phyloP scores from a whole-genome alignment of 345 rosid species.

The Noccaea caerulescens region DNA sequence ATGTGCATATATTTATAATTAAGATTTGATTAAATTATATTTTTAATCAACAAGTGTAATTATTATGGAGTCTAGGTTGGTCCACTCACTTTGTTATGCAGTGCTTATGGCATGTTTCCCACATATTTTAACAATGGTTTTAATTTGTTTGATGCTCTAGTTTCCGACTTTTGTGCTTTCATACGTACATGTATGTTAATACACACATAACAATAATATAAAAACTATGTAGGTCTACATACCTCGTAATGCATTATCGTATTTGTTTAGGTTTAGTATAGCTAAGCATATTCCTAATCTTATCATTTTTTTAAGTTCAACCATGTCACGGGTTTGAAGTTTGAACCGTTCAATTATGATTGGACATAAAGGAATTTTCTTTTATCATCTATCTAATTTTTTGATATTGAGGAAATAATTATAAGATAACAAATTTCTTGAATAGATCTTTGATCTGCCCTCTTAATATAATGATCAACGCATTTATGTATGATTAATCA shows the following conservation, averaged over 20 bases:
- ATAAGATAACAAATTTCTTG: slow-evolving; percentile 28
- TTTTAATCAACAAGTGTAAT: slow-evolving; percentile 18
- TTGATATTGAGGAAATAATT: slow-evolving; percentile 26
- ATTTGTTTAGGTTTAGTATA: slow-evolving; percentile 25
- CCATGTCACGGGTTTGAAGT: slow-evolving; percentile 45
- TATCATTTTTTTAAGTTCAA: slow-evolving; percentile 9
- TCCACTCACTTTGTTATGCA: slow-evolving; percentile 43
- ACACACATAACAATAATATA: slow-evolving; percentile 26
- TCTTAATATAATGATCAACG: slow-evolving; percentile 39
- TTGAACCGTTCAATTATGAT: slow-evolving; percentile 44
- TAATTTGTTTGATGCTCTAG: slow-evolving; percentile 12
- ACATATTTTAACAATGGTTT: slow-evolving; percentile 24
- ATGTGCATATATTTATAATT: slow-evolving; percentile 43
- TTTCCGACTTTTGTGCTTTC: slow-evolving; percentile 26
- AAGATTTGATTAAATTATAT: slow-evolving; percentile 4
- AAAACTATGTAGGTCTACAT: slow-evolving; percentile 34
- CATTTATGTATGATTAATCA: slow-evolving; percentile 37
- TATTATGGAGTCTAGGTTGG: slow-evolving; percentile 44
- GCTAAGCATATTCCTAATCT: slow-evolving; percentile 41
- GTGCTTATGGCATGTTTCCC: slow-evolving; percentile 39
- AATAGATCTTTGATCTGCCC: slow-evolving; percentile 39
- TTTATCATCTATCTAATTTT: slow-evolving; percentile 5
- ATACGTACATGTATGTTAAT: slow-evolving; percentile 21
- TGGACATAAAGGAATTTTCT: slow-evolving; percentile 43
- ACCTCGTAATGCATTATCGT: slow-evolving; percentile 39